Percentiles rank a stretch among this genome's conserved stretches.
Conservation (phyloP, 257 asterid species). For the Scutellaria barbata region DNA sequence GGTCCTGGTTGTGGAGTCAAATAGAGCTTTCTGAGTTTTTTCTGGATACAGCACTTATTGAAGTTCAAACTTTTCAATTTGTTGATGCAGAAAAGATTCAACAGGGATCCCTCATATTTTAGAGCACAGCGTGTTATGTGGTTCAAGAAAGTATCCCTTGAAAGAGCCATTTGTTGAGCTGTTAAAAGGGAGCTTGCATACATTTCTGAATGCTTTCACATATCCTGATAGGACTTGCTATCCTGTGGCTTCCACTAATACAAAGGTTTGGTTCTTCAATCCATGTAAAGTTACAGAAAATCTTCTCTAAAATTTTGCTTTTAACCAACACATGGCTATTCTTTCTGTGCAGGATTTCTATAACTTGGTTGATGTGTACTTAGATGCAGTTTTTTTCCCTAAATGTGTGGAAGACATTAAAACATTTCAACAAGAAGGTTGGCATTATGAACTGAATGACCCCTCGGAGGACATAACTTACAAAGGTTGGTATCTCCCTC, state of each 20-base stretch:
- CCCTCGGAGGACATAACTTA: constrained; percentile 94
- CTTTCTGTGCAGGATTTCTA: constrained; percentile 78
- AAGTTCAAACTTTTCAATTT: constrained; percentile 26
- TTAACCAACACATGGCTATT: constrained; percentile 30
- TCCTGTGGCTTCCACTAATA: constrained; percentile 97
- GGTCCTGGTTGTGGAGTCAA: constrained; percentile 15
- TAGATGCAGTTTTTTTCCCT: constrained; percentile 97
- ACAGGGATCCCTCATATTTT: constrained; percentile 97
- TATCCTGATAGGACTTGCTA: constrained; percentile 99
- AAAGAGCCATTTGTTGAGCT: constrained; percentile 98
- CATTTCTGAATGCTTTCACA: constrained; percentile 96
- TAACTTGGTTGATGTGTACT: constrained; percentile 97
- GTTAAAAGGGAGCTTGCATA: constrained; percentile 93
- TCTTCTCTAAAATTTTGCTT: constrained; percentile 5
- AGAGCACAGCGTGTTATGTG: constrained; percentile 97
- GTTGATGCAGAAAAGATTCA: constrained; percentile 87
- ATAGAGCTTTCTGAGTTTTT: neutral
- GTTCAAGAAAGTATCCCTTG: constrained; percentile 96
- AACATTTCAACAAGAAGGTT: constrained; percentile 99
- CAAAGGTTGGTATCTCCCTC: constrained; percentile 60
- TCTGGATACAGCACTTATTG: constrained; percentile 15
- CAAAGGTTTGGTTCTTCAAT: constrained; percentile 61
- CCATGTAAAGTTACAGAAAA: constrained; percentile 11
- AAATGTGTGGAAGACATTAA: constrained; percentile 91
- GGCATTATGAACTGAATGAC: constrained; percentile 98